phyloP scores from a whole-genome alignment of 2,329 filamentous ascomycete species.

The Fusarium staphyleae region DNA sequence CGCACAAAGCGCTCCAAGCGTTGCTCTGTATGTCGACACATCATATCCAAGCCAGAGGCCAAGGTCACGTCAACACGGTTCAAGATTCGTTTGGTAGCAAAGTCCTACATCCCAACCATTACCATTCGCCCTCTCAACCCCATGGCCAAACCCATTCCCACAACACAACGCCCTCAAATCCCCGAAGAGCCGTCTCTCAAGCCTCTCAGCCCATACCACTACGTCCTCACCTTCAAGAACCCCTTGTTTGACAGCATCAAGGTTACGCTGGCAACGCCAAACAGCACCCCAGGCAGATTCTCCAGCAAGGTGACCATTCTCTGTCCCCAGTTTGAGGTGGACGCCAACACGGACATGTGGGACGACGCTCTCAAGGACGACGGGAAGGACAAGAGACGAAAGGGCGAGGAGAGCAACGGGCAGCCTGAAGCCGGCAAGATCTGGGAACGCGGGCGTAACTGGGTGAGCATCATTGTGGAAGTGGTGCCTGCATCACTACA shows the following conservation, averaged over 20 bases:
- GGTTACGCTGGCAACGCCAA: constrained; percentile 85
- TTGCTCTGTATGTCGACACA: constrained; percentile 90
- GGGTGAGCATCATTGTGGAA: constrained; percentile 93
- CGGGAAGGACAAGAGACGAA: constrained; percentile 48
- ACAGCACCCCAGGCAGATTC: constrained; percentile 78
- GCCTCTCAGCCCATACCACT: constrained; percentile 73
- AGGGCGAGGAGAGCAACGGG: constrained; percentile 51
- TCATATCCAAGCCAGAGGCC: constrained; percentile 90
- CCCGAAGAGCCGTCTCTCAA: constrained; percentile 51
- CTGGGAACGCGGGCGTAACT: constrained; percentile 94
- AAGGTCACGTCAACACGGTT: constrained; percentile 90
- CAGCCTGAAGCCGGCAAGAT: constrained; percentile 88
- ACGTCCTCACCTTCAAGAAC: constrained; percentile 89
- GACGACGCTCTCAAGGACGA: constrained; percentile 82
- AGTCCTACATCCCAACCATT: constrained; percentile 86
- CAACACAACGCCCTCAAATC: constrained; percentile 44
- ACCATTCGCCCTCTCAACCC: constrained; percentile 70
- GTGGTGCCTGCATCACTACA: constrained; percentile 72
- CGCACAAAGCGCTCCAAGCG: constrained; percentile 94
- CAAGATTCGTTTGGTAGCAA: constrained; percentile 89
- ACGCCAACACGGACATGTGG: constrained; percentile 86
- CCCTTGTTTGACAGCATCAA: constrained; percentile 91
- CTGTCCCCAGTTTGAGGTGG: constrained; percentile 92
- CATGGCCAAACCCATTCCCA: constrained; percentile 46
- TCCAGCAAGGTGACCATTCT: constrained; percentile 85